These are phyloP conservation scores for Senna siamea DNA, from an alignment of 306 rosid species.

Conservation along the genomic window DNA sequence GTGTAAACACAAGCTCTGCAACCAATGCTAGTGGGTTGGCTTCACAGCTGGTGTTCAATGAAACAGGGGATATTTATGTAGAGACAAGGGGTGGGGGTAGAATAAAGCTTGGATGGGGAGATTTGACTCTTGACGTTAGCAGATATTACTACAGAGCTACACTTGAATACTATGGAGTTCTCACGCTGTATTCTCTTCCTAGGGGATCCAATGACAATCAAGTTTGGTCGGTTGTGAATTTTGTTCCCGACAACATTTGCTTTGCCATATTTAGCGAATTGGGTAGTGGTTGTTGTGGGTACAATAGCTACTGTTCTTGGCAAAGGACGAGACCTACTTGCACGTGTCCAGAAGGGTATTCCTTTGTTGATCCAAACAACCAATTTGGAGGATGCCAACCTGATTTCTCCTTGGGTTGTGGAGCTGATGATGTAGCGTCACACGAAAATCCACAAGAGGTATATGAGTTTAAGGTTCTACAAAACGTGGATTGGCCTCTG, in stretches of 20 bases:
- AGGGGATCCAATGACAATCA: slow-evolving; percentile 24
- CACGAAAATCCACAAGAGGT: slow-evolving; percentile 20
- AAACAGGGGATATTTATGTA: slow-evolving; percentile 44
- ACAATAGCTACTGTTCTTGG: slow-evolving; percentile 50
- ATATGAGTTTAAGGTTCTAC: slow-evolving; percentile 25
- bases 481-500: slow-evolving; percentile 38
- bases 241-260: slow-evolving; percentile 44
- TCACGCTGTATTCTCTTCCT: slow-evolving; percentile 56
- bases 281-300: slow-evolving; percentile 51
- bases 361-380: slow-evolving; percentile 41
- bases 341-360: slow-evolving; percentile 48
- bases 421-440: slow-evolving; percentile 30
- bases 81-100: slow-evolving; percentile 21
- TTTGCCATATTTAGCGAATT: not conserved
- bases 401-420: slow-evolving; percentile 46
- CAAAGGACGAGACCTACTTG: slow-evolving; percentile 45
- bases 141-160: slow-evolving; percentile 56
- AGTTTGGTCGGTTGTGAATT: slow-evolving; percentile 38
- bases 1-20: not conserved
- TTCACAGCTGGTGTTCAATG: slow-evolving; percentile 40
- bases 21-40: slow-evolving; percentile 11
- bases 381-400: slow-evolving; percentile 48
- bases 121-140: not conserved
- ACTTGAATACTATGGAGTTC: slow-evolving; percentile 64
- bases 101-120: not conserved